Conservation (phyloP, 2,329 filamentous ascomycete species). For the Penicillium sp. region DNA sequence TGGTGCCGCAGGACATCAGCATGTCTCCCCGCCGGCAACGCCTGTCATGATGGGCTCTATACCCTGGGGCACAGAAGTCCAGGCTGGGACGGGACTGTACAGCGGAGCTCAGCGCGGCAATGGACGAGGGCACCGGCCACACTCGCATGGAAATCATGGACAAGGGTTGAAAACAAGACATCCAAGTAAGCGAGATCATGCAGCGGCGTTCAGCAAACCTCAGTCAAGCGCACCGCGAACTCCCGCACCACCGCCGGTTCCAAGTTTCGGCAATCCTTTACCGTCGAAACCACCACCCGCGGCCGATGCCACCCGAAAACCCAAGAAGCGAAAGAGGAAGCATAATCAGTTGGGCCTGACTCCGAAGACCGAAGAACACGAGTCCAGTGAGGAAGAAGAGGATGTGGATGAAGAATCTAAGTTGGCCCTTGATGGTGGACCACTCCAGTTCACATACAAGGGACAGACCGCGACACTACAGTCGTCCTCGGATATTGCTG, state of each 20-base stretch:
- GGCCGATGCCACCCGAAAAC: slow-evolving; percentile 34
- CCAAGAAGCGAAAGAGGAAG: slow-evolving; percentile 44
- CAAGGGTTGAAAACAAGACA: slow-evolving; percentile 25
- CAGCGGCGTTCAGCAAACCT: slow-evolving; percentile 38
- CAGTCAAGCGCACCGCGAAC: slow-evolving; percentile 29
- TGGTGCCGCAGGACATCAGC: slow-evolving; percentile 22
- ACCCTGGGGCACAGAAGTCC: slow-evolving; percentile 54
- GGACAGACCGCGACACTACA: slow-evolving; percentile 55
- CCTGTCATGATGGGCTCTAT: slow-evolving; percentile 55
- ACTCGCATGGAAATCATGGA: slow-evolving; percentile 16
- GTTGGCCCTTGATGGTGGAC: slow-evolving; percentile 30
- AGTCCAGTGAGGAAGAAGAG: slow-evolving; percentile 48
- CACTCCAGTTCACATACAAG: slow-evolving; percentile 55
- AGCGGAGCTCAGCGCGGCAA: slow-evolving; percentile 38
- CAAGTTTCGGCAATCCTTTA: slow-evolving; percentile 45
- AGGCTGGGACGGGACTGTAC: slow-evolving; percentile 50
- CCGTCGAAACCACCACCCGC: slow-evolving; percentile 43
- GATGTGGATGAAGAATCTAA: slow-evolving; percentile 47
- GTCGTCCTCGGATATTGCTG: slow-evolving; percentile 65
- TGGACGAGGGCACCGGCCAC: slow-evolving; percentile 13
- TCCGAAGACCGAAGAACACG: slow-evolving; percentile 45
- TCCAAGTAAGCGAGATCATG: slow-evolving; percentile 38
- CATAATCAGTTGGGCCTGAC: slow-evolving; percentile 50
- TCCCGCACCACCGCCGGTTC: slow-evolving; percentile 44
- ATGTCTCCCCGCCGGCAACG: slow-evolving; percentile 22